Conservation (phyloP, 495 filamentous ascomycete genomes). For the Acidomyces sp. region DNA sequence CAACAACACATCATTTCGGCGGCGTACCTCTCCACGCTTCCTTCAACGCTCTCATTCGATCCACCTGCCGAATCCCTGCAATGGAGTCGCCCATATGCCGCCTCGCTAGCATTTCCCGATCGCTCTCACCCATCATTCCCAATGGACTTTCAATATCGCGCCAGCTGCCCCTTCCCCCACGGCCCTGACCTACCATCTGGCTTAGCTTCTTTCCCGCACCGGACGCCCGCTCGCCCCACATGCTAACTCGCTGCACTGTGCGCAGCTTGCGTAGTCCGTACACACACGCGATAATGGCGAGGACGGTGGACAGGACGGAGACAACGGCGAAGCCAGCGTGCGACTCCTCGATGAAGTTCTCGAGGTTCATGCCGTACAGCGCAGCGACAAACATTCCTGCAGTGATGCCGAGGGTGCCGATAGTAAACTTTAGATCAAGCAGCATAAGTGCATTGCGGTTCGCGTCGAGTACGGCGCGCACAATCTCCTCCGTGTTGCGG, state of each 20-base stretch:
- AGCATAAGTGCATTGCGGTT: slow-evolving; percentile 99
- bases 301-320: slow-evolving; percentile 47
- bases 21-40: too few relatives aligned
- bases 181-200: not conserved
- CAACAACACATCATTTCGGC: too few relatives aligned
- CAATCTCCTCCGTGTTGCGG: slow-evolving; percentile 94
- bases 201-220: slow-evolving; percentile 2
- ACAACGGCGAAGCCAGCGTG: slow-evolving; percentile 73
- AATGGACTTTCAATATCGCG: slow-evolving; percentile 3
- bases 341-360: slow-evolving; percentile 97
- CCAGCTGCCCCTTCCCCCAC: slow-evolving; percentile 6
- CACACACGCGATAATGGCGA: slow-evolving; percentile 60
- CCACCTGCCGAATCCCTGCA: slow-evolving; percentile 27
- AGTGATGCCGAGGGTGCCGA: slow-evolving; percentile 81
- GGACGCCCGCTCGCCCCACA: slow-evolving; percentile 45
- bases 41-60: slow-evolving; percentile 9
- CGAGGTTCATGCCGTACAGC: slow-evolving; percentile 98
- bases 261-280: slow-evolving; percentile 73
- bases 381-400: slow-evolving; percentile 88
- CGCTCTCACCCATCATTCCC: not conserved
- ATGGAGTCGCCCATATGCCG: slow-evolving; percentile 12
- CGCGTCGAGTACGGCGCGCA: slow-evolving; percentile 92
- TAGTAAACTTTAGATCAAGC: slow-evolving; percentile 89
- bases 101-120: not conserved
- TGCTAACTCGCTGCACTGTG: slow-evolving; percentile 78